These are phyloP conservation scores for Punctularia strigosozonata DNA, from an alignment of 768 basidiomycete species.

Conservation along the genomic window DNA sequence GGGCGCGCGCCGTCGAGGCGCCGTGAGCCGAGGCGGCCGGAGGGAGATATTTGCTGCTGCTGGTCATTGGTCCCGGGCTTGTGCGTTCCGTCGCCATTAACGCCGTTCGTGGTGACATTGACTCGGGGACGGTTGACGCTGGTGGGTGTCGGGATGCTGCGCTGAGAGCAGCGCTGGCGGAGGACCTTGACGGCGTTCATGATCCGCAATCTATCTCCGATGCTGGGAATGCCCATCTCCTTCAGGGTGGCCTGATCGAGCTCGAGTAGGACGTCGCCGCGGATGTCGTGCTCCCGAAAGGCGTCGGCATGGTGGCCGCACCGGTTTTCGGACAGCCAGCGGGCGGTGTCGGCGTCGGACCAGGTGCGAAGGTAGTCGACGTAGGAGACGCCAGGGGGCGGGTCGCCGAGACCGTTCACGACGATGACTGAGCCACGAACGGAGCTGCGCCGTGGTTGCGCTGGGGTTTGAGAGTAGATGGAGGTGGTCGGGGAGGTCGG, in stretches of 20 bases:
- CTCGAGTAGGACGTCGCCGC: slow-evolving; percentile 86
- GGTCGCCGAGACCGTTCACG: slow-evolving; percentile 41
- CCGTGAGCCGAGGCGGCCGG: slow-evolving; percentile 24
- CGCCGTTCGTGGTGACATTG: slow-evolving; percentile 11
- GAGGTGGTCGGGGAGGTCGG: slow-evolving; percentile 25
- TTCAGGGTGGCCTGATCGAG: slow-evolving; percentile 78
- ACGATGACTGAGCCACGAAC: too few relatives aligned
- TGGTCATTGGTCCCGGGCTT: too few relatives aligned
- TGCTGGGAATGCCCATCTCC: slow-evolving; percentile 82
- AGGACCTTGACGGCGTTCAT: slow-evolving; percentile 74
- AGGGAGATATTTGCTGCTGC: too few relatives aligned
- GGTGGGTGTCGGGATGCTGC: too few relatives aligned
- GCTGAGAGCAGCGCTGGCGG: slow-evolving; percentile 38
- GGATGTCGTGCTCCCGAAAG: slow-evolving; percentile 82
- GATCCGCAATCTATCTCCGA: slow-evolving; percentile 88
- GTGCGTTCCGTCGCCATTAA: too few relatives aligned
- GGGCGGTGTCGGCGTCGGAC: slow-evolving; percentile 57
- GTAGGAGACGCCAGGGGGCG: slow-evolving; percentile 47
- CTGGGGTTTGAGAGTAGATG: slow-evolving; percentile 16
- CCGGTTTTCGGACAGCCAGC: slow-evolving; percentile 72
- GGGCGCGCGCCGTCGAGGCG: slow-evolving; percentile 57
- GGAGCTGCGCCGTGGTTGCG: slow-evolving; percentile 18
- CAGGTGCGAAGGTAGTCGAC: slow-evolving; percentile 58
- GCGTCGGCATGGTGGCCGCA: slow-evolving; percentile 54
- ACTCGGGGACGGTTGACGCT: slow-evolving; percentile 12